Evolutionary conservation across 176 grass and related monocot species (phyloP), one percentile per base, ranked within the genome.

Genomic region (Urochloa ruziziensis): DNA sequence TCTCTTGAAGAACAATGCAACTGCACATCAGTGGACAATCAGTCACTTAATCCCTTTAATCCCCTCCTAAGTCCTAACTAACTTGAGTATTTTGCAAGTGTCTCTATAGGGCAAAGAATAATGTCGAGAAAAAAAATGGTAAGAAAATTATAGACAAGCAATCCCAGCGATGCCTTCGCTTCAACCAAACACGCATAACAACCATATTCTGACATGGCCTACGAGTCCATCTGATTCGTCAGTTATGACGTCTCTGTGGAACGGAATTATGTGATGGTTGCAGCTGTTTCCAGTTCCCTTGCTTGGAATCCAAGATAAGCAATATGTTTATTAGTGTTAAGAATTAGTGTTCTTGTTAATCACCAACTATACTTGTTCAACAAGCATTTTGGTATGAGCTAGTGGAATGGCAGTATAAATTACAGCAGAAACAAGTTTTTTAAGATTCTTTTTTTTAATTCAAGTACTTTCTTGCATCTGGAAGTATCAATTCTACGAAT

Each of bases 241-340:
- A 81, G 74, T 78, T 37, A 36, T 15, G 47, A 78, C 54, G 84
- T 65, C 59, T 59, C 53, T 56, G 21, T 17, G 43, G 75, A 32
- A 82, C 23, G 13, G 73, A 67, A 83, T 86, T 66, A 79, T 86
- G 64, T 10, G 44, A 82, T 72, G 64, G 72, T n/a, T 77, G 79
- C 57, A 59, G 65, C 29, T 78, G 67, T 68, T 84, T 84, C 81
- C 76, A 91, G 65, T 54, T 90, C 73, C 46, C 74, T 79, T 90
- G 30, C 83, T 86, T 90, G 53, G 46, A 86, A 86, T 64, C 54
- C 54, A 86, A 82, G 78, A 36, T 66, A 79, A 82, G 39, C 25
- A 23, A 39, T n/a, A n/a, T 44, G 39, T 53, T 70, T 54, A 75
- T 69, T 48, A 28, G 34, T 36, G 48, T 21, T 44, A 32, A 56